phyloP scores from a whole-genome alignment of 352 stramenopile genomes.

The Phytophthora podocarpi region DNA sequence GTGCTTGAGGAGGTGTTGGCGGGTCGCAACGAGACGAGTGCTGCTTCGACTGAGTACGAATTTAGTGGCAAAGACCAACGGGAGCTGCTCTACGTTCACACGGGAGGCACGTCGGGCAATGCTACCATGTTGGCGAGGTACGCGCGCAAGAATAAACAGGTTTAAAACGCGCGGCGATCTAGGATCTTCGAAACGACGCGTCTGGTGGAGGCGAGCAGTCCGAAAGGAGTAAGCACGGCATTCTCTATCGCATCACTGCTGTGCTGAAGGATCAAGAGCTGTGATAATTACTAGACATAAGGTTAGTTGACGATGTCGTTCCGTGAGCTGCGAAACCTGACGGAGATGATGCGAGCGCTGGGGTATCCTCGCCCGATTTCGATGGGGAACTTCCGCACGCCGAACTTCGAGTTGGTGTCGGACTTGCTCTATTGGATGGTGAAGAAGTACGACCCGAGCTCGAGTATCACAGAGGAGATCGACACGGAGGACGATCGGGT shows the following conservation, averaged over 20 bases:
- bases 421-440: constrained; percentile 98
- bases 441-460: constrained; percentile 90
- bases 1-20: constrained; percentile 42
- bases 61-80: constrained; percentile 9
- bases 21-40: not conserved
- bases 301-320: constrained; percentile 74
- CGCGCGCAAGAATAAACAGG: constrained; percentile 24
- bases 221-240: no score
- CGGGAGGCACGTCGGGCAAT: constrained; percentile 77
- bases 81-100: constrained; percentile 84
- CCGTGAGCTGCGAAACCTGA: constrained; percentile 92
- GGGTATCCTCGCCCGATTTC: constrained; percentile 91
- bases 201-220: constrained; percentile 6
- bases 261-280: not conserved
- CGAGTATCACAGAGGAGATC: constrained; percentile 92
- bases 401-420: constrained; percentile 97
- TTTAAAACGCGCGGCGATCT: not conserved
- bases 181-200: constrained; percentile 35
- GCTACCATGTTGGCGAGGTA: constrained; percentile 76
- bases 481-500: constrained; percentile 95
- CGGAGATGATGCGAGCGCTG: constrained; percentile 95
- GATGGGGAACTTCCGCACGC: constrained; percentile 95
- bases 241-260: not conserved
- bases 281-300: no score
- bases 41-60: not conserved